Evolutionary conservation across 352 stramenopile species (phyloP).

Genomic region (Phytophthora vignae): DNA sequence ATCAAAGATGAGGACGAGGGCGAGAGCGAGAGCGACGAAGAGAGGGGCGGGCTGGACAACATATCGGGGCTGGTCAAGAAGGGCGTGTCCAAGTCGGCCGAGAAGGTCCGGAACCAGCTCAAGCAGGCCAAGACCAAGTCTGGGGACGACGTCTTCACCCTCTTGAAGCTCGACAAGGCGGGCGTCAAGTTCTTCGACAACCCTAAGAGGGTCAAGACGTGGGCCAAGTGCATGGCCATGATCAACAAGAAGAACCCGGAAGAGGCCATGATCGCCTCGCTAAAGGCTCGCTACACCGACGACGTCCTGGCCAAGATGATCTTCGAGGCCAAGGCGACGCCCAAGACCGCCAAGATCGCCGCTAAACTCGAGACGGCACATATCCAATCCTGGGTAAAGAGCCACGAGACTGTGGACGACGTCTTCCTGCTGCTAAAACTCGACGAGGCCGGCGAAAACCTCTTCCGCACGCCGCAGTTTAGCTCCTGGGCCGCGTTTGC

Average conservation of each 20-base stretch:
- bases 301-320: slow-evolving; percentile 10
- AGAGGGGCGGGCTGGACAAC: not conserved
- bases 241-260: not conserved
- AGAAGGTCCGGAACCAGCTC: not conserved
- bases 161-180: slow-evolving; percentile 1
- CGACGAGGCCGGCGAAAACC: not conserved
- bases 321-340: not conserved
- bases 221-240: not conserved
- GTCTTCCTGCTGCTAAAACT: slow-evolving; percentile 10
- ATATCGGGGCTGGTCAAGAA: not conserved
- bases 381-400: slow-evolving; percentile 1
- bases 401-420: not conserved
- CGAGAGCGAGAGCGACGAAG: not conserved
- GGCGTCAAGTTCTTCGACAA: not conserved
- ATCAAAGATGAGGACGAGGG: not conserved
- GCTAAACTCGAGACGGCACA: not conserved
- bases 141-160: not conserved
- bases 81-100: not conserved
- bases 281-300: not conserved
- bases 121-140: not conserved
- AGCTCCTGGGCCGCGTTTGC: not conserved
- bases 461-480: not conserved
- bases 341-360: not conserved
- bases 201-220: not conserved
- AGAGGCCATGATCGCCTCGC: not conserved